phyloP scores from a whole-genome alignment of 2,329 filamentous ascomycete genomes.

The Fusarium sterilihyphosum region DNA sequence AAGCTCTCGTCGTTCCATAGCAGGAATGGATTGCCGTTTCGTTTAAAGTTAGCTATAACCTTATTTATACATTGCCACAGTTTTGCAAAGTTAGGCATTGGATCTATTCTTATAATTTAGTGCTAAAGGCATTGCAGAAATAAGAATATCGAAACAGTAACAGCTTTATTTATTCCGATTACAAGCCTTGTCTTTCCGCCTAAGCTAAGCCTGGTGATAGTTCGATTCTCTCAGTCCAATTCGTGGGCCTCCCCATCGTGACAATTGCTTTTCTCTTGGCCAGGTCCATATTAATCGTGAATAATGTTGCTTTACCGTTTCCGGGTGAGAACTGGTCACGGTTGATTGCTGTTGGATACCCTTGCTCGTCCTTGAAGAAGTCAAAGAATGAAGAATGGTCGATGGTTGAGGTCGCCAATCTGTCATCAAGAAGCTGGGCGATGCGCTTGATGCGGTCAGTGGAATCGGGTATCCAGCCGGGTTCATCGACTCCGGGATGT shows the following conservation, averaged over 20 bases:
- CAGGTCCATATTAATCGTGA: slow-evolving; percentile 36
- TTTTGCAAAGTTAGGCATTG: not conserved
- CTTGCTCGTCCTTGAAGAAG: slow-evolving; percentile 35
- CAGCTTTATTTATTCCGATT: not conserved
- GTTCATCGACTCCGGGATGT: slow-evolving; percentile 25
- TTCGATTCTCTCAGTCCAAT: slow-evolving; percentile 9
- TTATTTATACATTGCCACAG: fast-evolving
- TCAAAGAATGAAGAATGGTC: slow-evolving; percentile 13
- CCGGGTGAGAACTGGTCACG: not conserved
- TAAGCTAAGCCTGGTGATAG: not conserved
- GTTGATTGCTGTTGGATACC: slow-evolving; percentile 32
- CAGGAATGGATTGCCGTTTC: not conserved
- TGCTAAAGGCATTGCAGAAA: fast-evolving
- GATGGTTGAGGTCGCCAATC: not conserved
- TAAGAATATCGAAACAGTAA: not conserved
- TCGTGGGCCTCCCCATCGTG: slow-evolving; percentile 20
- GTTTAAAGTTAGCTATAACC: too few relatives aligned
- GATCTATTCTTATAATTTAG: fast-evolving
- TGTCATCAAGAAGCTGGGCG: not conserved
- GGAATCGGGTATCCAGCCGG: slow-evolving; percentile 30
- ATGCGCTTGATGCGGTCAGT: slow-evolving; percentile 9
- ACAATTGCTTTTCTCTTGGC: slow-evolving; percentile 5
- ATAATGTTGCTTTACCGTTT: slow-evolving; percentile 21
- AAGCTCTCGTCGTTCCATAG: not conserved
- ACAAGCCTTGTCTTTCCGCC: too few relatives aligned